Evolutionary conservation across 306 rosid genomes (phyloP).

Genomic region (Pterocarpus macrocarpus): DNA sequence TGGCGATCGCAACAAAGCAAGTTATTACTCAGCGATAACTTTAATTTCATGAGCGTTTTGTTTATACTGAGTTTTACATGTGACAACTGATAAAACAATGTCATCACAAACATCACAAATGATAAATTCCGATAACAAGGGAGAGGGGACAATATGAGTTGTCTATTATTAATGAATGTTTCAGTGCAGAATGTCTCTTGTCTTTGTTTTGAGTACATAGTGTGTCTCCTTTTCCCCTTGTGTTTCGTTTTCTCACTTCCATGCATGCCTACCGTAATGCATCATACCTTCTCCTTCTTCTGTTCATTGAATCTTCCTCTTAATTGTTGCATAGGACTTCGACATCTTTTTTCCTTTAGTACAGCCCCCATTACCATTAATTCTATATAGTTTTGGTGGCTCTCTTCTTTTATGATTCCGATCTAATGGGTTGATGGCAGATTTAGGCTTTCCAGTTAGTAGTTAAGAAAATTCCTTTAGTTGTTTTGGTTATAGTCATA

Average conservation of each 20-base stretch:
- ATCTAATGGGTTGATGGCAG: too few species aligned
- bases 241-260: slow-evolving; percentile 32
- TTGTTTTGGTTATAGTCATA: too few species aligned
- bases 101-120: background rate
- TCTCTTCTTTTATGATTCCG: background rate
- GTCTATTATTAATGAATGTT: slow-evolving; percentile 36
- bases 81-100: background rate
- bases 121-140: slow-evolving; percentile 17
- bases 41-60: background rate
- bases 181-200: slow-evolving; percentile 28
- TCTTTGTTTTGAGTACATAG: slow-evolving; percentile 21
- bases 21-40: background rate
- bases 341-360: background rate
- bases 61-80: too few species aligned
- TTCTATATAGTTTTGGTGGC: background rate
- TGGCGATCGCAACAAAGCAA: background rate
- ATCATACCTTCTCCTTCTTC: background rate
- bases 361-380: background rate
- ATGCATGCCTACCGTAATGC: slow-evolving; percentile 5
- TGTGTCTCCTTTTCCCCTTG: slow-evolving; percentile 22
- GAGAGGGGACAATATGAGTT: slow-evolving; percentile 22
- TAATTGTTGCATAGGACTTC: background rate
- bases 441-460: too few species aligned
- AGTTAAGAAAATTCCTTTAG: too few species aligned
- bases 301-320: slow-evolving; percentile 5